Base-by-base conservation (phyloP, 805 yeast species). In the Starmerella asiatica region DNA sequence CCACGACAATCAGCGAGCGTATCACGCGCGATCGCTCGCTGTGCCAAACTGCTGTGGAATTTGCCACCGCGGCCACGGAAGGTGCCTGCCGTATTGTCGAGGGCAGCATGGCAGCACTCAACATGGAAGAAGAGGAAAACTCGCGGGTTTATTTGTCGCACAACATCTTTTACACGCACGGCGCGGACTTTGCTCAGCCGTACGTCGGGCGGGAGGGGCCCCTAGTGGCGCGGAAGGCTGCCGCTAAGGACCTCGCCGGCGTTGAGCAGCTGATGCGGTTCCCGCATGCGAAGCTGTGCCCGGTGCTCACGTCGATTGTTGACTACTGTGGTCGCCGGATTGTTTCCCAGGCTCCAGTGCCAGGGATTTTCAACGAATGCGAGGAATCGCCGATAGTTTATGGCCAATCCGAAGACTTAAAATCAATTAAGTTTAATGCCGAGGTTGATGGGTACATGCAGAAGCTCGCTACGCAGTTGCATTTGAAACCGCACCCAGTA, bases 301-400 rank as follows among this genome's bases (percentile, higher is more conserved):
- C 79, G 37, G 66, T 88, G 44, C 72, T 82, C 51, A 81, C 96
- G 3, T 70, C 86, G n/a, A 69, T 85, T 43, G 82, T 88, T 40
- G 97, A 88, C 59, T 88, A 73, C 62, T 75, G 81, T 55, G 98
- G 97, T 45, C 78, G 75, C 53, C 73, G 97, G 58, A 67, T 88
- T 28, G 70, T 88, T 29, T 83, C 93, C 58, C 97, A 88, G 64
- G 82, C 94, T 12, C 94, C 95, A 11, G 93, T 88, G 32, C 98
- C 98, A 14, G 97, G 97, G 44, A 73, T 80, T 41, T 77, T 80
- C 58, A 65, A 71, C 39, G 60, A 60, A 43, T 50, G 59, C 8
- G 61, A 63, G 52, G 43, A 39, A 26, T 59, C 67, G 42, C 73
- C 70, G 53, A 80, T 84, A 36, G 68, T 67, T 8, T 83, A 86